phyloP scores from a whole-genome alignment of 1,139 yeast genomes.

The Nadsonia starkeyi-henricii region DNA sequence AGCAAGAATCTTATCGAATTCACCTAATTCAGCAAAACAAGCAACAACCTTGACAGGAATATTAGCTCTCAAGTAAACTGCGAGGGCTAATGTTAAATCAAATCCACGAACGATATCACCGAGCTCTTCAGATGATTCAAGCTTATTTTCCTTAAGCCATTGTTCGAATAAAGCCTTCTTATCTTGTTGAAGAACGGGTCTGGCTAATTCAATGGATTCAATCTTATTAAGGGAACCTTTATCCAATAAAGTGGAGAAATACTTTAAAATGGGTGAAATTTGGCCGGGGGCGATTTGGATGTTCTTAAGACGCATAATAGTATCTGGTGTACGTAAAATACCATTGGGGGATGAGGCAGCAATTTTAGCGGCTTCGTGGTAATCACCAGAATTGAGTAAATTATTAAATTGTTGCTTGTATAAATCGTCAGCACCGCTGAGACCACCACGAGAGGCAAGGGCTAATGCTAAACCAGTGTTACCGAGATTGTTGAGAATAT shows the following conservation, averaged over 20 bases:
- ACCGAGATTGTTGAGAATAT: constrained; percentile 72
- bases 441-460: constrained; percentile 87
- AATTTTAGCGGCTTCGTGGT: constrained; percentile 84
- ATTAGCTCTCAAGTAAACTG: constrained; percentile 78
- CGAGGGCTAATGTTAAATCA: constrained; percentile 76
- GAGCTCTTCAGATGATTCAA: constrained; percentile 86
- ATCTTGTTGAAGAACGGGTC: constrained; percentile 91
- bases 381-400: constrained; percentile 73
- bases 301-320: constrained; percentile 83
- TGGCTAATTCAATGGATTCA: constrained; percentile 89
- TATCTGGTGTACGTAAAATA: constrained; percentile 76
- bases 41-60: constrained; percentile 84
- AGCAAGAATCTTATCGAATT: constrained; percentile 89
- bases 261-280: constrained; percentile 85
- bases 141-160: constrained; percentile 91
- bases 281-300: constrained; percentile 94
- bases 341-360: constrained; percentile 90
- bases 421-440: constrained; percentile 91
- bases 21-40: constrained; percentile 88
- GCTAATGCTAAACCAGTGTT: constrained; percentile 80
- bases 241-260: constrained; percentile 82
- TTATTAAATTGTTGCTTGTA: constrained; percentile 87
- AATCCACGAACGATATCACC: constrained; percentile 91
- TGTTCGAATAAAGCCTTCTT: constrained; percentile 89
- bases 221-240: constrained; percentile 86